Base-by-base conservation (phyloP, 2,329 filamentous ascomycete genomes). In the Didymella keratinophila region DNA sequence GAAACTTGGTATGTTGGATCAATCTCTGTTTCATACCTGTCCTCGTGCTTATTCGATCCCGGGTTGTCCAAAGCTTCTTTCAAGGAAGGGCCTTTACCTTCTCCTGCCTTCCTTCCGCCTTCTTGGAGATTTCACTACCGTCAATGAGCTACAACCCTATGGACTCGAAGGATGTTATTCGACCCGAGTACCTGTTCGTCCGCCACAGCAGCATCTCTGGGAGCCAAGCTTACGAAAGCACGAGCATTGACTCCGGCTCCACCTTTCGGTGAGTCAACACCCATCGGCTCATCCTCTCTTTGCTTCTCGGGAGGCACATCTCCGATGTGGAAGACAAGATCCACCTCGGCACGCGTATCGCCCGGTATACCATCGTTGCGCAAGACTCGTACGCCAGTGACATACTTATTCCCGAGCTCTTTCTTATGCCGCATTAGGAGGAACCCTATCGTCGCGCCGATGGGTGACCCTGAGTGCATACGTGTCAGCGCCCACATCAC, bases 381-480 rank as follows among this genome's bases (percentile, higher is more conserved):
- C 16, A 56, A 16, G 12, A 56, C 25, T 6, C 46, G 30, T n/a
- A 51, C n/a, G 5, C 46, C 41, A 10, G 10, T 43, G 12, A 69
- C 56, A 2, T 58, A 57, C 36, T 65, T 69, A 2, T 65, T 49
- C 4, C 63, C 59, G 2, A 66, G 58, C 14, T 62, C 57, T 8
- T 57, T 45, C 20, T 69, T 68, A 50, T 64, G 65, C 7, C 43
- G 46, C 12, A 63, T 52, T 11, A 66, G 52, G 23, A 69, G n/a
- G 21, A 60, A 50, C 4, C 58, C 51, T 12, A 63, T 54, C 0
- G 59, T 65, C 2, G 61, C 61, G 8, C 63, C 63, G 18, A 69
- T 66, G 1, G 63, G 63, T 4, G 65, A 67, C 5, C 39, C 63
- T 66, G 12, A 8, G n/a, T 21, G 7, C 7, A 7, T 25, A 25